These are phyloP conservation scores for Cercospora sesami DNA, from an alignment of 2,329 filamentous ascomycete genomes.

Conservation along the genomic window DNA sequence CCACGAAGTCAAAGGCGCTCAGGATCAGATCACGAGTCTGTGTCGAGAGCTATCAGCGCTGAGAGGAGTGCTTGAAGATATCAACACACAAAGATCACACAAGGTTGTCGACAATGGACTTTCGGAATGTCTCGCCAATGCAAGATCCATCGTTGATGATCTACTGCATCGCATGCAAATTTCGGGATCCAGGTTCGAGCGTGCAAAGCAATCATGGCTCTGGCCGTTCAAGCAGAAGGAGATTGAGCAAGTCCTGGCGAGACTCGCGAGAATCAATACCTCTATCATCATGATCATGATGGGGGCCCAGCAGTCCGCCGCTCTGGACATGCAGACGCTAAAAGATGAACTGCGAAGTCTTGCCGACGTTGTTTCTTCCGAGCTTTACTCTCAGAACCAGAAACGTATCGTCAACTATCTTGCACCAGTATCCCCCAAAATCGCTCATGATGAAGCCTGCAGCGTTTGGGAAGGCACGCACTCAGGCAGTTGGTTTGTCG, in stretches of 20 bases:
- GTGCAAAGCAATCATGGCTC: neutral
- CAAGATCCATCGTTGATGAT: neutral
- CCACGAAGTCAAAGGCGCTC: neutral
- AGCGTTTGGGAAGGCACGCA: neutral
- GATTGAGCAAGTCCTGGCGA: neutral
- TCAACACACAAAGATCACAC: neutral
- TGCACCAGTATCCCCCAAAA: neutral
- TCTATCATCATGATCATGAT: constrained; percentile 3
- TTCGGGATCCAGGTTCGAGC: neutral
- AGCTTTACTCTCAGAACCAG: neutral
- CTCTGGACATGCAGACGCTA: neutral
- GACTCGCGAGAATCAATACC: neutral
- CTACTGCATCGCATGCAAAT: neutral
- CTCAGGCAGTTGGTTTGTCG: neutral
- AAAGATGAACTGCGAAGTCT: neutral
- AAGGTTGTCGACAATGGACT: neutral
- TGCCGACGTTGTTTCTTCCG: neutral
- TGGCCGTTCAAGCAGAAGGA: neutral
- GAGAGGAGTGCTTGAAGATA: neutral
- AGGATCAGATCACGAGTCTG: neutral
- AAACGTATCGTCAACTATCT: neutral
- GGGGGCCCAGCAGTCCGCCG: neutral
- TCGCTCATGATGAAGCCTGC: neutral
- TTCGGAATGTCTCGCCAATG: neutral
- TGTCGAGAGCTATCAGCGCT: neutral